Evolutionary conservation across 1,284 basidiomycete species (phyloP).

Genomic region (Volvariella surrecta): DNA sequence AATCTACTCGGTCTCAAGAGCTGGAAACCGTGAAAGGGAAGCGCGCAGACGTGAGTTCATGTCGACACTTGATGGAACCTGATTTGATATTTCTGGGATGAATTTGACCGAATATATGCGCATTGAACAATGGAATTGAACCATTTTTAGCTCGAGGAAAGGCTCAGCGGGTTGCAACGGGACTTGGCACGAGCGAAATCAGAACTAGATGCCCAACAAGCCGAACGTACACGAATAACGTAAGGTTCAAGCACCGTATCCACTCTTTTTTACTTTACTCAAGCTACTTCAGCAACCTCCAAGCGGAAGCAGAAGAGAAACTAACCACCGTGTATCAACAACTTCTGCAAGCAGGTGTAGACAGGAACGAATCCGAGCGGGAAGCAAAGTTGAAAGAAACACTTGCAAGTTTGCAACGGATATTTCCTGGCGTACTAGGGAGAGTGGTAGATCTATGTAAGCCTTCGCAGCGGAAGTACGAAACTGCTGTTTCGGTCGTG

Average conservation of each 20-base stretch:
- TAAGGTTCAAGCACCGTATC: conserved; percentile 24
- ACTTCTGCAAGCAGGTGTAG: conserved; percentile 82
- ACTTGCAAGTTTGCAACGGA: conserved; percentile 72
- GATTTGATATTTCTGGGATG: too few species aligned
- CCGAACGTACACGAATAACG: conserved; percentile 67
- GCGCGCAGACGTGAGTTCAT: conserved; percentile 45
- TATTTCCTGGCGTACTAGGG: conserved; percentile 89
- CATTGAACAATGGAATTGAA: background rate
- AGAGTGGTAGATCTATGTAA: conserved; percentile 91
- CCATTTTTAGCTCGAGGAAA: conserved; percentile 51
- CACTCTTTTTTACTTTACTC: conserved; percentile 5
- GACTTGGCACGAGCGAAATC: conserved; percentile 55
- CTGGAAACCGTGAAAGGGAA: conserved; percentile 43
- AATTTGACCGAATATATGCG: conserved; percentile 5
- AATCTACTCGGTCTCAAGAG: conserved; percentile 56
- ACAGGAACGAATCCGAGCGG: conserved; percentile 79
- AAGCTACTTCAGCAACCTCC: conserved; percentile 58
- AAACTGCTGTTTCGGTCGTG: conserved; percentile 90
- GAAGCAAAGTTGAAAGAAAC: conserved; percentile 85
- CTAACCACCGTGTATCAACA: conserved; percentile 79
- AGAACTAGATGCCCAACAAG: conserved; percentile 68
- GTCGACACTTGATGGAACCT: background rate
- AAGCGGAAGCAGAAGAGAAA: conserved; percentile 88
- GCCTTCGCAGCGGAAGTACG: conserved; percentile 89
- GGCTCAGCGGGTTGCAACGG: conserved; percentile 39